Evolutionary conservation across 2,329 filamentous ascomycete genomes (phyloP).

Genomic region (Aureobasidium sp.): DNA sequence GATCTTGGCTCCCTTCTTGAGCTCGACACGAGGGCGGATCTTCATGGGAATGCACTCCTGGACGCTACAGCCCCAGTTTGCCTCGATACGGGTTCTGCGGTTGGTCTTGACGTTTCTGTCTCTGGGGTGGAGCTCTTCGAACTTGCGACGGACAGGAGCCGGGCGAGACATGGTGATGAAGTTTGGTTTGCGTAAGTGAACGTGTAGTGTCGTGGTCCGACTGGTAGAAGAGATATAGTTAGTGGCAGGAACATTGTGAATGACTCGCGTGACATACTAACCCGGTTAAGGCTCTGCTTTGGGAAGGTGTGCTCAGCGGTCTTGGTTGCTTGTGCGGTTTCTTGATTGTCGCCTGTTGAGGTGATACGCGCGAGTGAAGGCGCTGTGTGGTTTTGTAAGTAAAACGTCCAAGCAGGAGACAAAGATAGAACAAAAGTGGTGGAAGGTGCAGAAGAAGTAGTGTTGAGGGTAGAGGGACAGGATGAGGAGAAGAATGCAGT

Average conservation of each 20-base stretch:
- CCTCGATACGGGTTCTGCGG: conserved; percentile 15
- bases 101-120: conserved; percentile 16
- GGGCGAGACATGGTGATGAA: background rate
- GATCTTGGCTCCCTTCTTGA: conserved; percentile 17
- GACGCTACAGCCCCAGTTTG: conserved; percentile 14
- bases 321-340: background rate
- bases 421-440: background rate
- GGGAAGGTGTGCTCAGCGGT: no score
- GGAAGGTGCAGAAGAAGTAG: background rate
- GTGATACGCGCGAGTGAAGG: background rate
- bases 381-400: background rate
- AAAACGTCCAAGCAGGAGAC: background rate
- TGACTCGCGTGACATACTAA: background rate
- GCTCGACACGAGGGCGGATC: conserved; percentile 17
- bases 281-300: background rate
- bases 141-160: background rate
- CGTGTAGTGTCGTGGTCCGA: background rate
- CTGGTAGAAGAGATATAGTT: background rate
- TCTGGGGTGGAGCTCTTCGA: conserved; percentile 14
- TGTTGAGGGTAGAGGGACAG: background rate
- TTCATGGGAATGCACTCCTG: conserved; percentile 13
- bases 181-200: background rate
- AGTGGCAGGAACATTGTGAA: background rate
- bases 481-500: background rate
- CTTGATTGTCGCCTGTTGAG: background rate